Base-by-base conservation (phyloP, 208 protist species). In the Trypanosoma vivax region DNA sequence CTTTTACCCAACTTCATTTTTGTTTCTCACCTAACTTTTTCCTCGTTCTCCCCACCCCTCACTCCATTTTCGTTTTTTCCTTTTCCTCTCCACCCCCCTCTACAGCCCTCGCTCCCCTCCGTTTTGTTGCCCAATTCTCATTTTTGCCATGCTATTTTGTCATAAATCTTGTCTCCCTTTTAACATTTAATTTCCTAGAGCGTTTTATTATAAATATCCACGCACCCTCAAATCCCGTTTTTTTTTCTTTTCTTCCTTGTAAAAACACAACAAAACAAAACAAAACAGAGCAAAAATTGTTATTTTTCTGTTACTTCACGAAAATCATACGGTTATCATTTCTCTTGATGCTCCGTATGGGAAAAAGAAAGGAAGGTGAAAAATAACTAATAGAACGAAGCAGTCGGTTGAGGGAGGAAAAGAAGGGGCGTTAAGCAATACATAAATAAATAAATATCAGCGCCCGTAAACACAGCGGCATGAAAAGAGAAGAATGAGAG, bases 81-180 rank as follows among this genome's bases (percentile, higher is more conserved):
- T 52, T 52, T 21, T 60, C 27, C 39, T 39, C 42, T 53, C 42
- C 25, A 30, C 19, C 14, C 0, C 16, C 18, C 11, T 24, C 34
- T n/a, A 40, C 49, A 52, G 40, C 31, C 16, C 49, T 49, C 18
- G 28, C 41, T 64, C 54, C 21, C 27, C 23, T 54, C 57, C 28
- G n/a, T 43, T 1, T 13, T 39, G 19, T 43, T 21, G 13, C 0
- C 16, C 10, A 9, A 24, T 18, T 21, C n/a, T 9, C 18, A 10
- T 24, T 45, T 18, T 11, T 24, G 18, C 10, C 11, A 45, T n/a
- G n/a, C n/a, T n/a, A n/a, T n/a, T n/a, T n/a, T n/a, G n/a, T n/a
- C n/a, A n/a, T n/a, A n/a, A n/a, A n/a, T n/a, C n/a, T n/a, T n/a
- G n/a, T n/a, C n/a, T n/a, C n/a, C n/a, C n/a, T n/a, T n/a, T n/a